Evolutionary conservation across 192 early-diverging fungal genomes (phyloP), one percentile per base, ranked within the genome.

Genomic region (Umbelopsis isabellina): DNA sequence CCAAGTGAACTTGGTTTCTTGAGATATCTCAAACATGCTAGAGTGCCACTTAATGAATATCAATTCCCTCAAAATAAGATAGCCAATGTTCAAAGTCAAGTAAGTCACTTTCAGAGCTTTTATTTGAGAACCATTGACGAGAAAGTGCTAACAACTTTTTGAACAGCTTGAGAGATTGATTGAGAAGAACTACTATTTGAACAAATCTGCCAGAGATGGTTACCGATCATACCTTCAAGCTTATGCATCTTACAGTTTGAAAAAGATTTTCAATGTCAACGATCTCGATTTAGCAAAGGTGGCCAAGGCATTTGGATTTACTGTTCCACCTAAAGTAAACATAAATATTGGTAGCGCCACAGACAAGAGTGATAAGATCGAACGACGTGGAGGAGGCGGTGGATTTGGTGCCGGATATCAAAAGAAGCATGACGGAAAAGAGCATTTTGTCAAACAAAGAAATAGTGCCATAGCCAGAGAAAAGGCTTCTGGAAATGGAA

Each of bases 41-140:
- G 96, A 80, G 95, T 98, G 0, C 98, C 97, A 8, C 86, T 99
- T 71, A 98, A 98, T 86, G 98, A 99, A 84, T 99, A 97, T 84
- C 93, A 99, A 81, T 98, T 99, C 85, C 96, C 95, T 49, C 81
- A 85, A 2, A 88, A 76, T 81, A 98, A 98, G 88, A 90, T 98
- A 70, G 91, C 97, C 77, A 98, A 98, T 78, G 93, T 99, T 23
- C 96, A 99, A 84, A 86, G 91, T 65, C 95, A 91, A 69, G 77
- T 81, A 65, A 18, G 72, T 53, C 1, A 53, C 37, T 9, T 41
- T 49, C 44, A 46, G 22, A 27, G 35, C 3, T 45, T 51, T 6
- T 6, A 7, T 7, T 23, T 13, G 49, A 51, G 5, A 13, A 15
- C 49, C 49, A n/a, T 22, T 7, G 2, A 3, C 12, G 15, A 23